These are phyloP conservation scores for Lipomyces sp. DNA, from an alignment of 805 yeast genomes.

Conservation along the genomic window DNA sequence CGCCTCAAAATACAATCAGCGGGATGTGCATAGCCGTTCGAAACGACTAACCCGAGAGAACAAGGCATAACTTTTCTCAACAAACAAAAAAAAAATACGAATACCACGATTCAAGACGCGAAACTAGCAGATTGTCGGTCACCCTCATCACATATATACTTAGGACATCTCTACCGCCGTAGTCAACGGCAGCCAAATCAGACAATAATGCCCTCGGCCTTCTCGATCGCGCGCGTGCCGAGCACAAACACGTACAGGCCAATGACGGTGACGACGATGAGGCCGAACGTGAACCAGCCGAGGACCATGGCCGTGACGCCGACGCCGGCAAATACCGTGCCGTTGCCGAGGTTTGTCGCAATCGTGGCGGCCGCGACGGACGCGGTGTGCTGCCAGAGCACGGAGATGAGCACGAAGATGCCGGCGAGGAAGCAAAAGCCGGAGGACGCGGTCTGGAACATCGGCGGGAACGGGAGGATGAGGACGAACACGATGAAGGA, in stretches of 20 bases:
- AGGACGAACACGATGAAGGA: constrained; percentile 19
- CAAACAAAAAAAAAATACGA: too few species aligned
- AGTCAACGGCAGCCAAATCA: too few species aligned
- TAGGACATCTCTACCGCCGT: too few species aligned
- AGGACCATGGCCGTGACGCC: constrained; percentile 19
- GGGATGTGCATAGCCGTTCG: too few species aligned
- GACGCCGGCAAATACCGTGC: constrained; percentile 17
- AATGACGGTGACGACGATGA: constrained; percentile 9
- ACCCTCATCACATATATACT: too few species aligned
- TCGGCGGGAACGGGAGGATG: constrained; percentile 25
- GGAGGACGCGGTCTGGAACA: constrained; percentile 7
- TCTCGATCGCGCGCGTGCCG: constrained; percentile 1
- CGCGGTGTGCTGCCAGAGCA: constrained; percentile 28
- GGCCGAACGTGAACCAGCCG: constrained; percentile 26
- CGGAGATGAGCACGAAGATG: constrained; percentile 20
- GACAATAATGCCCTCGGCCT: too few species aligned
- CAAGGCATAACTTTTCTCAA: too few species aligned
- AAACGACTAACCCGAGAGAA: too few species aligned
- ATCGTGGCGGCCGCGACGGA: constrained; percentile 18
- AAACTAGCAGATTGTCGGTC: too few species aligned
- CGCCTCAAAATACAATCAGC: too few species aligned
- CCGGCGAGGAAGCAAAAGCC: constrained; percentile 15
- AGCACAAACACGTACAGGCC: constrained; percentile 22
- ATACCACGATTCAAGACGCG: too few species aligned
- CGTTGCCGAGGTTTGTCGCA: constrained; percentile 18